Conservation (phyloP, 495 filamentous ascomycete species). For the Penicillium goetzii region DNA sequence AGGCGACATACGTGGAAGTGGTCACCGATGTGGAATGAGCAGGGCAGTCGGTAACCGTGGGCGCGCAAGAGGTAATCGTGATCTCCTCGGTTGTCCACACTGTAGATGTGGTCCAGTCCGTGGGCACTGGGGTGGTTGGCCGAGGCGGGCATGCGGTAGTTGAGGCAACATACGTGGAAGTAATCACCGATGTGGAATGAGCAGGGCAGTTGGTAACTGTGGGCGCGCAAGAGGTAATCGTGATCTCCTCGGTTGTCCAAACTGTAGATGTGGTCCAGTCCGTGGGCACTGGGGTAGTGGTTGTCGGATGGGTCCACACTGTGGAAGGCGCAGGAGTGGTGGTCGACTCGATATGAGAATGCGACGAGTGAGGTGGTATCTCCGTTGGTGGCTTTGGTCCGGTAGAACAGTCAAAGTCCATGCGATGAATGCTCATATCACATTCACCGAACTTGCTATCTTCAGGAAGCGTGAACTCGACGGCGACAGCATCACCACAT, state of each 20-base stretch:
- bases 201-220: slow-evolving; percentile 62
- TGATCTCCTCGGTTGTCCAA: slow-evolving; percentile 58
- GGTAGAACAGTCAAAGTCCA: slow-evolving; percentile 78
- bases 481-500: slow-evolving; percentile 84
- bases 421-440: slow-evolving; percentile 70
- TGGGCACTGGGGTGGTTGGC: background rate
- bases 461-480: slow-evolving; percentile 71
- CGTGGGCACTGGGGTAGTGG: background rate
- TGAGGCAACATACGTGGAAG: slow-evolving; percentile 54
- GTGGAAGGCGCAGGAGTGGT: background rate
- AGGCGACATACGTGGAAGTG: slow-evolving; percentile 55
- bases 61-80: slow-evolving; percentile 59
- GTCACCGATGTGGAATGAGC: slow-evolving; percentile 50
- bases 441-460: slow-evolving; percentile 59
- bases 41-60: slow-evolving; percentile 63
- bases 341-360: background rate
- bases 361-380: background rate
- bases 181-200: slow-evolving; percentile 51
- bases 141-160: slow-evolving; percentile 58
- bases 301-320: background rate
- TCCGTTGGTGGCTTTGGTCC: slow-evolving; percentile 32
- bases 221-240: slow-evolving; percentile 58
- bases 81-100: slow-evolving; percentile 58
- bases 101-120: slow-evolving; percentile 54
- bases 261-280: slow-evolving; percentile 57